Percentiles rank a stretch among this genome's conserved stretches.
phyloP scores from a whole-genome alignment of 2,329 filamentous ascomycete genomes.

The Graphilbum fragrans region DNA sequence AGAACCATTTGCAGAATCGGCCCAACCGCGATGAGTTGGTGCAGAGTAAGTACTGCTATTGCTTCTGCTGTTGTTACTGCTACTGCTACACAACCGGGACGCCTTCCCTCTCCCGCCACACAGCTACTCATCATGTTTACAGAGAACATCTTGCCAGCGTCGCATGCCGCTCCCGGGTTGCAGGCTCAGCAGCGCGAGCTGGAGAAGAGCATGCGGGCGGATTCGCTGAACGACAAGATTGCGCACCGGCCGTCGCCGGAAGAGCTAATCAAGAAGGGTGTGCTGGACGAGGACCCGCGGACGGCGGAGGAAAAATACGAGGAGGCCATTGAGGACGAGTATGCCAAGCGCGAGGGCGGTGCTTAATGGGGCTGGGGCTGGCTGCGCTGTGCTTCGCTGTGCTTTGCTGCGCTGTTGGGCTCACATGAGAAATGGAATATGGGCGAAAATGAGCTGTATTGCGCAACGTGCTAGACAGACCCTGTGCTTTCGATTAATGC shows the following conservation, averaged over 20 bases:
- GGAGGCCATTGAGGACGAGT: constrained; percentile 52
- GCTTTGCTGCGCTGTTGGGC: too few relatives aligned
- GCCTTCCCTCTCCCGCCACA: too few relatives aligned
- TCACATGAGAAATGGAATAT: too few relatives aligned
- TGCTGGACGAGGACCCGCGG: constrained; percentile 58
- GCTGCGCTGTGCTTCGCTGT: too few relatives aligned
- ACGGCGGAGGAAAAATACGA: constrained; percentile 43
- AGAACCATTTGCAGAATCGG: constrained; percentile 60
- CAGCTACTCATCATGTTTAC: neutral
- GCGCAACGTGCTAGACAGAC: too few relatives aligned
- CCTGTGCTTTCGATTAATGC: too few relatives aligned
- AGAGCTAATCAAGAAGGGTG: constrained; percentile 65
- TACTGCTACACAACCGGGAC: too few relatives aligned
- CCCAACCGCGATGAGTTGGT: constrained; percentile 67
- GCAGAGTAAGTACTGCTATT: constrained; percentile 46
- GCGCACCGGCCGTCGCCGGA: constrained; percentile 65
- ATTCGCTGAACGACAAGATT: constrained; percentile 79
- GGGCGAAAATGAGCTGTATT: too few relatives aligned
- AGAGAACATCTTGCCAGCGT: constrained; percentile 81
- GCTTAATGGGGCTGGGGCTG: constrained; percentile 31
- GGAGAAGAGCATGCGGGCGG: constrained; percentile 75
- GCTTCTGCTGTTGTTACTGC: neutral
- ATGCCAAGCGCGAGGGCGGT: constrained; percentile 50
- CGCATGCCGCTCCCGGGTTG: constrained; percentile 64
- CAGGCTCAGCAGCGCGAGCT: constrained; percentile 75